phyloP scores from a whole-genome alignment of 2,329 filamentous ascomycete species.

The Pseudocercospora fuligena region DNA sequence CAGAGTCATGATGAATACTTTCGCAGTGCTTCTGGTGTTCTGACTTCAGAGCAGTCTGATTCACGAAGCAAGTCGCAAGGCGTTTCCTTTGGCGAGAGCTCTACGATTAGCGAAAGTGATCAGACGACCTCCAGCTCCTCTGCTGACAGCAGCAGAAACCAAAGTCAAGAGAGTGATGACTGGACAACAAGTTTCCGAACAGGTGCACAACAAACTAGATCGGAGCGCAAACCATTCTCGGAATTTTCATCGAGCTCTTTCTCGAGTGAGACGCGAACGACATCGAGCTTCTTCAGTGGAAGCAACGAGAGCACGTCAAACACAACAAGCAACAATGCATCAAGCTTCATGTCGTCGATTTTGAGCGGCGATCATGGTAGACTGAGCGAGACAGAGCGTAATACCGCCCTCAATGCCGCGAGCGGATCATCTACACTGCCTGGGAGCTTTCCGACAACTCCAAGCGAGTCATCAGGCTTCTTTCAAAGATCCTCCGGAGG shows the following conservation, averaged over 20 bases:
- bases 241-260: neutral
- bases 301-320: constrained; percentile 5
- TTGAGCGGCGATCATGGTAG: neutral
- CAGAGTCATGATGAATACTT: neutral
- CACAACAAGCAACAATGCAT: neutral
- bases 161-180: neutral
- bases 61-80: constrained; percentile 1
- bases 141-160: neutral
- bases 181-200: neutral
- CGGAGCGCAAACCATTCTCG: neutral
- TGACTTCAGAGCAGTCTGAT: neutral
- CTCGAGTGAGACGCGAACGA: neutral
- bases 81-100: constrained; percentile 8
- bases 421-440: constrained; percentile 19
- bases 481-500: neutral
- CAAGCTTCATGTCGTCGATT: constrained; percentile 7
- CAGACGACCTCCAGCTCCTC: neutral
- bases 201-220: neutral
- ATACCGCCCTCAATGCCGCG: constrained; percentile 20
- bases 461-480: constrained; percentile 5
- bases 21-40: neutral
- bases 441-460: constrained; percentile 10
- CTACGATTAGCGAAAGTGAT: constrained; percentile 1
- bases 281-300: neutral
- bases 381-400: constrained; percentile 18